Evolutionary conservation across 2,329 filamentous ascomycete species (phyloP), one percentile per base, ranked within the genome.

Genomic region (Aspergillus brunneoviolaceus): DNA sequence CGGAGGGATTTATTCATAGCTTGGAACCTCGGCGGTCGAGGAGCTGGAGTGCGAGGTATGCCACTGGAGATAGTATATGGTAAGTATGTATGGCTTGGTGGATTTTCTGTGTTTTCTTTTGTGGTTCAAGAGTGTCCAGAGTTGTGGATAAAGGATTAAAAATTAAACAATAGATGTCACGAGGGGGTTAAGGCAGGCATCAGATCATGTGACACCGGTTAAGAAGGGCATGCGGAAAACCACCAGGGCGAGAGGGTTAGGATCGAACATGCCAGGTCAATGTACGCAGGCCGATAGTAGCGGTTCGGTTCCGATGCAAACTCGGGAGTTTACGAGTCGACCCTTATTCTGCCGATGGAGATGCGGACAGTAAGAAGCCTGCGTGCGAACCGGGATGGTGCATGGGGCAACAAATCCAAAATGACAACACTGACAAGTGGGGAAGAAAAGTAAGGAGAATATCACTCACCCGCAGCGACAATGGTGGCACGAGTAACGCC

Each of bases 381-480:
- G 39, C 39, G 39, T n/a, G 49, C 12, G 23, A 42, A 42, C 31
- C 48, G n/a, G 9, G 35, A 23, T 35, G 12, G 33, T 4, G 33
- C 14, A 35, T 35, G 33, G 33, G 12, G 33, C 4, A 35, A 35
- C 33, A 35, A 31, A 16, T 27, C 10, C 21, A 45, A 49, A 19
- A 14, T 6, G 42, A 33, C 9, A 23, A 33, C 39, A 45, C 33
- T 5, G 12, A 19, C 16, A 49, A 29, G 19, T 47, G 27, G 23
- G 5, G 9, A 16, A 45, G 31, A 50, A 14, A 57, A 6, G 42
- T 33, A 55, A 33, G 57, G 57, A 12, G 56, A 27, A 47, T 35
- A 56, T 69, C 59, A 79, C 77, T 78, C 66, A 80, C 78, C 70
- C 51, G 76, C 69, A 63, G 75, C 72, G 63, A 75, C 67, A 63